Conservation (phyloP, 106 monocot genomes). For the Acanthochlamys bracteata region DNA sequence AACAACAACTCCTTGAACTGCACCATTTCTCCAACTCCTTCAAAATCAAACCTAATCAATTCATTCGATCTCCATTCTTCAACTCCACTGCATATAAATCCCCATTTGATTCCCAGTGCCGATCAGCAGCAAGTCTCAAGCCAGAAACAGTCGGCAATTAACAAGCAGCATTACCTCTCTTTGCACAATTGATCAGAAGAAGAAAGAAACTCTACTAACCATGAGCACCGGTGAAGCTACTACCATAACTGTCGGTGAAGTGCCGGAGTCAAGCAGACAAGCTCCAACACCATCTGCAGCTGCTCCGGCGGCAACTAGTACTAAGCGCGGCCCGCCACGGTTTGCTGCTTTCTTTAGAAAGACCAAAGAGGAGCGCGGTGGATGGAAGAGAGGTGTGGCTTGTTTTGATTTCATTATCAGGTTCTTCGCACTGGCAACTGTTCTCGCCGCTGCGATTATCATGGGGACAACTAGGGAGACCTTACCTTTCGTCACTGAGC, state of each 20-base stretch:
- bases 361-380: slow-evolving; percentile 7
- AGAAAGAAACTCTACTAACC: not conserved
- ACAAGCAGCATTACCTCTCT: too few species aligned
- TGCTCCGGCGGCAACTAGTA: not conserved
- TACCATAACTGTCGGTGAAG: slow-evolving; percentile 18
- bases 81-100: too few species aligned
- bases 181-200: too few species aligned
- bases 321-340: slow-evolving; percentile 5
- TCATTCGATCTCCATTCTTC: too few species aligned
- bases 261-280: not conserved
- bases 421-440: slow-evolving; percentile 19
- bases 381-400: slow-evolving; percentile 25
- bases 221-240: slow-evolving; percentile 15
- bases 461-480: slow-evolving; percentile 39
- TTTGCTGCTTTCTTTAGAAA: slow-evolving; percentile 10
- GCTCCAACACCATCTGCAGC: slow-evolving; percentile 4
- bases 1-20: too few species aligned
- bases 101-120: too few species aligned
- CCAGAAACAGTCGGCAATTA: too few species aligned
- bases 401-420: slow-evolving; percentile 30
- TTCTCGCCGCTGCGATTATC: slow-evolving; percentile 15
- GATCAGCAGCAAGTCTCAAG: too few species aligned
- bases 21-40: too few species aligned
- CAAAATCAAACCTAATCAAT: too few species aligned
- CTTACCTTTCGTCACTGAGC: slow-evolving; percentile 36